phyloP scores from a whole-genome alignment of 208 protist species.

The Balamuthia mandrillaris region DNA sequence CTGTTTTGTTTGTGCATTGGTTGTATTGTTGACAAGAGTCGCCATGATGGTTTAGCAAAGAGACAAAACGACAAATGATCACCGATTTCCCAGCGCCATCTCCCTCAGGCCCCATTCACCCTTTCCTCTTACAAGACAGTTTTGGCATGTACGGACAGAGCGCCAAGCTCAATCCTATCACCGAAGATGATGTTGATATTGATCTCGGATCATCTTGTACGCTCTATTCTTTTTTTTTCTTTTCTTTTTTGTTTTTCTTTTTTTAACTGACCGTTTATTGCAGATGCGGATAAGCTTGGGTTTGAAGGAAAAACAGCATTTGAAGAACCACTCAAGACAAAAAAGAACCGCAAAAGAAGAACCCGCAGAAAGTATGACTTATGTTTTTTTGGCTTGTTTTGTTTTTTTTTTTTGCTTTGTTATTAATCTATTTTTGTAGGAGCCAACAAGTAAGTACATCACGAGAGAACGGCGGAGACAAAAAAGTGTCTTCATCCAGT shows the following conservation, averaged over 20 bases:
- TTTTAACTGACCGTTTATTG: background rate
- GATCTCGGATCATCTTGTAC: constrained; percentile 15
- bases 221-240: background rate
- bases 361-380: background rate
- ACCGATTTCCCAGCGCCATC: background rate
- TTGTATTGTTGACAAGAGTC: background rate
- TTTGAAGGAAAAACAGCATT: background rate
- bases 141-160: constrained; percentile 1
- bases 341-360: background rate
- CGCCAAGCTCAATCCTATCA: constrained; percentile 5
- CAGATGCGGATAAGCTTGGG: constrained; percentile 22
- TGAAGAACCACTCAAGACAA: background rate
- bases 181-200: background rate
- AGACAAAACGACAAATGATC: background rate
- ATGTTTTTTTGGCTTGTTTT: no score
- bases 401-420: no score
- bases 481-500: no score
- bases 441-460: no score
- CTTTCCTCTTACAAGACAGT: background rate
- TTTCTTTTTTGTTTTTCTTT: background rate
- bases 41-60: background rate
- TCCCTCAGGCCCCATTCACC: background rate
- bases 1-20: background rate
- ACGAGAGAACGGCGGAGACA: no score
- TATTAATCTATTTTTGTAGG: no score